Base-by-base conservation (phyloP, 257 asterid genomes). In the Capsicum chinense region DNA sequence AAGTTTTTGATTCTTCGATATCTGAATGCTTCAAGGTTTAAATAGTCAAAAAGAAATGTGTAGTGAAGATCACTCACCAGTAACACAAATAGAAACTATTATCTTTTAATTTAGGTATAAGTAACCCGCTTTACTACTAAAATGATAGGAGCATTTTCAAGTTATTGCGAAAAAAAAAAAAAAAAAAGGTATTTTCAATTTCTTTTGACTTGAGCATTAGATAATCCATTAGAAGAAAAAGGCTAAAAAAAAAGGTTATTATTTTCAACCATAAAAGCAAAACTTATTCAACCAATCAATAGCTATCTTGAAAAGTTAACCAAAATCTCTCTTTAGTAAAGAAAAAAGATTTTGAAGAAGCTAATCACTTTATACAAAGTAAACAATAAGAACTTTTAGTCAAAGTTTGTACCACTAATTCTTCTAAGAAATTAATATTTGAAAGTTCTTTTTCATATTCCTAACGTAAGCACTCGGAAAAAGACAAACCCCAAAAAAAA, bases 291-390 rank as follows among this genome's bases (percentile, higher is more conserved):
- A n/a, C 79, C 13, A 9, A 71, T 44, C 79, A 71, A 70, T 70
- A 17, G 56, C 79, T 17, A 42, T n/a, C 56, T 70, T 70, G 79
- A 70, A 70, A 70, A 70, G 79, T 17, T 17, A 9, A 35, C 79
- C 35, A 44, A 44, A 63, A 44, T 71, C 79, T 71, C 44, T 71
- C 58, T 2, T 17, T 1, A 44, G 13, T 44, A 71, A 71, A 71
- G 57, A 71, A 47, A 37, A 37, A 44, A n/a, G 57, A 39, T 47
- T 71, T 71, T 17, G 79, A 10, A 37, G 58, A 71, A 71, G 58
- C 57, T 71, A 47, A 71, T 17, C 57, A 71, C 79, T 71, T 47
- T 71, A n/a, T 17, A 59, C 12, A 59, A 59, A 59, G 66, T 8
- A 59, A 59, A 59, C 33, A 60, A 60, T 57, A 21, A 2, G 2